Base-by-base conservation (phyloP, 352 stramenopile genomes). In the Globisporangium iwayamae region DNA sequence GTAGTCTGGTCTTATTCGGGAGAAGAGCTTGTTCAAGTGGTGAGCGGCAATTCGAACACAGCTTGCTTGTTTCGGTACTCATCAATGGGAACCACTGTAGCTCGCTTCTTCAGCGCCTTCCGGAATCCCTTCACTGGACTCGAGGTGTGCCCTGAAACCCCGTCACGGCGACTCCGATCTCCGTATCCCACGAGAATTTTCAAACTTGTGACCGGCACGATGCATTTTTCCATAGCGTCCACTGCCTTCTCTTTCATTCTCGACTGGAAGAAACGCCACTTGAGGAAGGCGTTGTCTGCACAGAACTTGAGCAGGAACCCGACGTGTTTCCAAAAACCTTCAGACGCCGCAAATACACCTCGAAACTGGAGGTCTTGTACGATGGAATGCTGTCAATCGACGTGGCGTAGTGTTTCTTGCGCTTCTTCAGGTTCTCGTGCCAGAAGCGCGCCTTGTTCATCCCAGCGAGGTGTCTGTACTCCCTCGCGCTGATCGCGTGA, bases 301-400 rank as follows among this genome's bases (percentile, higher is more conserved):
- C 30, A 53, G 16, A 65, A 65, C 13, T 4, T 25, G 14, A 65
- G 5, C 20, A 65, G 59, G 28, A 59, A 65, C 28, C 18, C 2
- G 2, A 62, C 36, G 30, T 62, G 56, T 20, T 53, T 36, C 39
- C 56, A 62, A 54, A 62, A 2, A 32, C 16, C 13, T 25, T 28
- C 39, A 62, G 20, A 41, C 39, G 39, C 18, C 14, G 3, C 34
- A 59, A 1, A 25, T 65, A 65, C 51, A 22, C 1, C 2, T 58
- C 22, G 32, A 46, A 59, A 20, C 34, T 59, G 8, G 32, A 11
- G 0, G 56, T 62, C 39, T 62, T 62, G 56, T 53, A 62, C 22
- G 41, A 62, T 16, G 56, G 41, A 14, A 54, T 53, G 5, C 18
- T 25, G 22, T 20, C 18, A 14, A 62, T 41, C 2, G 6, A n/a